Base-by-base conservation (phyloP, 2,329 filamentous ascomycete species). In the Taxawa tesnikishii region DNA sequence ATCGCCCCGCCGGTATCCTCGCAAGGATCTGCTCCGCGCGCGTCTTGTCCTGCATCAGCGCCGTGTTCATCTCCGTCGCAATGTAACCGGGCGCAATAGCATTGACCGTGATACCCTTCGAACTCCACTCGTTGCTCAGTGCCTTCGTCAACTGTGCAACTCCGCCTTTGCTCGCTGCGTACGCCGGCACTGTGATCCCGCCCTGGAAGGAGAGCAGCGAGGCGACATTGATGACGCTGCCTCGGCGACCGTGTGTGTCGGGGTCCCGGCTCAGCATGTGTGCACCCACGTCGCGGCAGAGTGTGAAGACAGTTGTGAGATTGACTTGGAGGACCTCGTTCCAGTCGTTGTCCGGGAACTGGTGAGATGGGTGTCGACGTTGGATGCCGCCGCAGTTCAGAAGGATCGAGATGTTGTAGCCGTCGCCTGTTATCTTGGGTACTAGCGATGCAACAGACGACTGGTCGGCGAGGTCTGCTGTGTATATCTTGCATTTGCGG, bases 21-120 rank as follows among this genome's bases (percentile, higher is more conserved):
- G 73, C 75, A 48, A 81, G 68, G 44, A 94, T 94, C 47, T 78
- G 78, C 41, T 67, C 72, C 38, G 80, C 68, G 21, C 85, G 63
- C 43, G 69, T 71, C 46, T 70, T 56, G 54, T 94, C 76, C 31
- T 76, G 70, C 26, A 93, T 72, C 48, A 94, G 58, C 3, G 84
- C 85, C 43, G 68, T 70, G 54, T 94, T 94, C 87, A 94, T 94
- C 38, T 94, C 85, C n/a, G 85, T 94, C 30, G 73, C 81, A 45
- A 93, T 83, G 56, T 94, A 94, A 0, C 85, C 85, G 0, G 85
- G 85, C 2, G 85, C 84, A 49, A 94, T 83, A 6, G 80, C 83
- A 54, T 94, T 94, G 25, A 94, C 84, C 1, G 71, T 83, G 39
- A 94, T 69, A 2, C 84, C 84, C 48, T 75, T 70, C n/a, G 64